A percentile compares a stretch with the other conserved stretches of the same genome.
These are phyloP conservation scores for Entomortierella parvispora DNA, from an alignment of 192 early-diverging fungal species.

Conservation along the genomic window DNA sequence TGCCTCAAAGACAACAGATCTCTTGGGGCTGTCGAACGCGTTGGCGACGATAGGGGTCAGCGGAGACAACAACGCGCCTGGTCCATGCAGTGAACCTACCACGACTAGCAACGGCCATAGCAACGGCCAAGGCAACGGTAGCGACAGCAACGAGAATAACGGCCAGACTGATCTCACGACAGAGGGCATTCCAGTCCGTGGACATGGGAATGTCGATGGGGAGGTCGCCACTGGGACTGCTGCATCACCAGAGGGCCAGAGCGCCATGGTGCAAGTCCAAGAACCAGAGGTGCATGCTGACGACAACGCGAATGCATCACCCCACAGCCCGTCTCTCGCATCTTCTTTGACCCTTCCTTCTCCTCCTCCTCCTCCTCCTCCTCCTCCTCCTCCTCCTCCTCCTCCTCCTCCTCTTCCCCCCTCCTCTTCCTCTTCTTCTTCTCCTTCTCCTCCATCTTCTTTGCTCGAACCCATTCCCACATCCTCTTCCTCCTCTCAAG, in stretches of 20 bases:
- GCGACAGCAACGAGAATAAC: neutral
- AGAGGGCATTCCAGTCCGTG: no score
- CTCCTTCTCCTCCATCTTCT: neutral
- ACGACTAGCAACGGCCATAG: neutral
- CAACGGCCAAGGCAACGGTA: neutral
- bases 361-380: conserved; percentile 1
- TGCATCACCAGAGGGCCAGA: no score
- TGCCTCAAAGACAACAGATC: conserved; percentile 14
- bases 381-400: neutral
- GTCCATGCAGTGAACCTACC: no score
- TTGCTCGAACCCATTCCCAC: neutral
- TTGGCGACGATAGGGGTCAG: neutral
- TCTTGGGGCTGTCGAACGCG: neutral
- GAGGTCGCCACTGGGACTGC: no score
- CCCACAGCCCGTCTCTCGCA: neutral
- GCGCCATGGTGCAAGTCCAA: no score
- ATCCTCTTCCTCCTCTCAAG: neutral
- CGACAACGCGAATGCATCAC: no score
- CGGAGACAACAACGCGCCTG: no score
- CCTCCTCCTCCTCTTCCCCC: neutral
- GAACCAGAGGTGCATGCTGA: neutral
- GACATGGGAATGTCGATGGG: no score
- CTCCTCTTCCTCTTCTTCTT: neutral
- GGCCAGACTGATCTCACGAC: no score
- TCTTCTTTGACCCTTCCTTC: neutral